These are phyloP conservation scores for Lachancea sp. DNA, from an alignment of 805 yeast species.

Conservation along the genomic window DNA sequence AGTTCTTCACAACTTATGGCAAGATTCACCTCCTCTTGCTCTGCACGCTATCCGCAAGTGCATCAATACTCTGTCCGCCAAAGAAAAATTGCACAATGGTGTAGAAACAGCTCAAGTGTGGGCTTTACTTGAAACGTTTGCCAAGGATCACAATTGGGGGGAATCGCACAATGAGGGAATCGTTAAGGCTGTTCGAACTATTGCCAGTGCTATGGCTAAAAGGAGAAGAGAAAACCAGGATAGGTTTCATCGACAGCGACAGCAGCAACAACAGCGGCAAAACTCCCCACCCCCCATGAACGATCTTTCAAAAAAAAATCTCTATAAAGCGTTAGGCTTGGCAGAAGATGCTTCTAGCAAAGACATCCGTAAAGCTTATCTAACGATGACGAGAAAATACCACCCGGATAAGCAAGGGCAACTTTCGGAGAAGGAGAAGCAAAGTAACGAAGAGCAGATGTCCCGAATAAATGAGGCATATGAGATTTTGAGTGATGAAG, in stretches of 20 bases:
- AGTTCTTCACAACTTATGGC: slow-evolving; percentile 23
- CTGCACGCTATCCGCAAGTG: slow-evolving; percentile 20
- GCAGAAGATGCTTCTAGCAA: slow-evolving; percentile 58
- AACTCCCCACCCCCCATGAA: slow-evolving; percentile 23
- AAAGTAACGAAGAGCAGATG: slow-evolving; percentile 75
- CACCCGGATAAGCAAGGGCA: slow-evolving; percentile 91
- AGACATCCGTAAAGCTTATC: slow-evolving; percentile 74
- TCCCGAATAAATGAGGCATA: slow-evolving; percentile 91
- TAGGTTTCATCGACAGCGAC: slow-evolving; percentile 35
- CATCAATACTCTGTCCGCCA: slow-evolving; percentile 11
- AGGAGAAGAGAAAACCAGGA: slow-evolving; percentile 43
- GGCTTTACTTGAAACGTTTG: slow-evolving; percentile 18
- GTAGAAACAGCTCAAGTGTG: slow-evolving; percentile 10
- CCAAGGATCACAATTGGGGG: slow-evolving; percentile 17
- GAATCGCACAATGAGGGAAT: slow-evolving; percentile 17
- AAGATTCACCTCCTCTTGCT: slow-evolving; percentile 26
- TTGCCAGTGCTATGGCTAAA: slow-evolving; percentile 38
- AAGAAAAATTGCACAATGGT: slow-evolving; percentile 10
- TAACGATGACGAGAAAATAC: slow-evolving; percentile 67
- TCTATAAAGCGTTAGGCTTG: slow-evolving; percentile 72
- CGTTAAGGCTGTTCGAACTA: slow-evolving; percentile 26
- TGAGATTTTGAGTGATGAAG: slow-evolving; percentile 69
- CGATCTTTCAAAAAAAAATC: slow-evolving; percentile 47
- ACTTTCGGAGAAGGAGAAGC: slow-evolving; percentile 48
- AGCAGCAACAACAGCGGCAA: slow-evolving; percentile 34